phyloP scores from a whole-genome alignment of 2,329 filamentous ascomycete species.

The Penicillium sumatraense region DNA sequence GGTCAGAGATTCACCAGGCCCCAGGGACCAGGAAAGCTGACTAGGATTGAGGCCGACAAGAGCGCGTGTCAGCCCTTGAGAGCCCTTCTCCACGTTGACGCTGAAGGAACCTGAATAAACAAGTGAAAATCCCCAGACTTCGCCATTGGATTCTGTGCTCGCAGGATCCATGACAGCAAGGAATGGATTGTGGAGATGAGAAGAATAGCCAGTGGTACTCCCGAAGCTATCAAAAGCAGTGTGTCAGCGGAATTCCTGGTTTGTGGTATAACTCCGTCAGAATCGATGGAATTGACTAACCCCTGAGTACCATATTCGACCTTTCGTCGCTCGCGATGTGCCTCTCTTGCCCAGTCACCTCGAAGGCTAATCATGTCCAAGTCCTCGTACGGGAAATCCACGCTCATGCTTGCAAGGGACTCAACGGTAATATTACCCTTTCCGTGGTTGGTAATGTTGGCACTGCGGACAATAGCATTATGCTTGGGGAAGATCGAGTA shows the following conservation, averaged over 20 bases:
- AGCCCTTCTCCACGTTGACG: constrained; percentile 65
- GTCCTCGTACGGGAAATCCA: constrained; percentile 64
- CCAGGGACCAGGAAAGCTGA: constrained; percentile 63
- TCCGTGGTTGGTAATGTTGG: constrained; percentile 65
- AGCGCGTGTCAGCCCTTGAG: constrained; percentile 65
- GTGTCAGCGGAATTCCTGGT: not conserved
- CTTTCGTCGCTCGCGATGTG: constrained; percentile 57
- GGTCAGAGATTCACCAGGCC: constrained; percentile 60
- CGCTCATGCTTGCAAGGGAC: constrained; percentile 63
- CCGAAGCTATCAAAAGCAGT: constrained; percentile 56
- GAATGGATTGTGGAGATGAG: constrained; percentile 69
- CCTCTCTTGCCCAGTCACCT: constrained; percentile 68
- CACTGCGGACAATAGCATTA: constrained; percentile 66
- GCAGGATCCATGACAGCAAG: constrained; percentile 60
- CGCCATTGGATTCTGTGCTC: constrained; percentile 64
- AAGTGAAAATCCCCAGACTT: constrained; percentile 68
- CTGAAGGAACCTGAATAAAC: constrained; percentile 68
- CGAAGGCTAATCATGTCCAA: constrained; percentile 66
- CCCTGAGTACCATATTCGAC: constrained; percentile 62
- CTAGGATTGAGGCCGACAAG: constrained; percentile 64
- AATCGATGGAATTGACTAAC: constrained; percentile 38
- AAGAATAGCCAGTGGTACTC: constrained; percentile 65
- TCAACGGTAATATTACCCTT: constrained; percentile 58
- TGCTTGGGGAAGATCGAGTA: constrained; percentile 68
- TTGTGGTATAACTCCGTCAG: not conserved